Evolutionary conservation across 2,329 filamentous ascomycete genomes (phyloP).

Genomic region (Madurella fahalii): DNA sequence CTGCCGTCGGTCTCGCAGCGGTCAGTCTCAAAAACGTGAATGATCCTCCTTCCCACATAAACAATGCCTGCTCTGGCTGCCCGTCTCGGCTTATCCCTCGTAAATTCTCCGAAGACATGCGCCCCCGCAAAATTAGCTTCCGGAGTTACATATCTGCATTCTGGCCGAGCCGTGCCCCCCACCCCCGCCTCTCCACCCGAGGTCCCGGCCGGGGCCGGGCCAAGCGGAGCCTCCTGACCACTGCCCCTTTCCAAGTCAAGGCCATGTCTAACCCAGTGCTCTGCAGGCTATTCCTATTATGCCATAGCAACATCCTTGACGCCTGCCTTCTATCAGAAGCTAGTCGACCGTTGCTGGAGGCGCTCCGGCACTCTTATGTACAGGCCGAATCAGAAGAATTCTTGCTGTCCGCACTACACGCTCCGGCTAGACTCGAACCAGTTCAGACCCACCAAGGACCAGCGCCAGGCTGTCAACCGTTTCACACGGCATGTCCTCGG

Average conservation of each 20-base stretch:
- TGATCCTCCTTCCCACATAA: conserved; percentile 22
- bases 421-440: conserved; percentile 64
- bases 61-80: neutral
- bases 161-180: neutral
- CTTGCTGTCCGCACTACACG: conserved; percentile 91
- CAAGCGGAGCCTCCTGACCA: neutral
- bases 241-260: neutral
- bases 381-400: conserved; percentile 69
- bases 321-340: conserved; percentile 63
- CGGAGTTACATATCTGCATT: too few species aligned
- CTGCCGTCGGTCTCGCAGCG: conserved; percentile 44
- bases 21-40: conserved; percentile 48
- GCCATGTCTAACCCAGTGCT: conserved; percentile 10
- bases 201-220: conserved; percentile 1
- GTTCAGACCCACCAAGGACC: conserved; percentile 66
- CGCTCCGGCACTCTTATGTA: conserved; percentile 69
- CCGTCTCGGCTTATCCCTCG: conserved; percentile 2
- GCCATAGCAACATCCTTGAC: conserved; percentile 57
- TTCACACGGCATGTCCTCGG: conserved; percentile 68
- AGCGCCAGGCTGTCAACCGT: conserved; percentile 70
- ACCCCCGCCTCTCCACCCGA: neutral
- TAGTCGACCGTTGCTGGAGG: conserved; percentile 75
- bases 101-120: conserved; percentile 11
- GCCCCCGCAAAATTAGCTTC: conserved; percentile 1
- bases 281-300: conserved; percentile 69